Percentiles rank a stretch among this genome's conserved stretches.
Conservation (phyloP, 306 rosid genomes). For the Cicer judaicum region DNA sequence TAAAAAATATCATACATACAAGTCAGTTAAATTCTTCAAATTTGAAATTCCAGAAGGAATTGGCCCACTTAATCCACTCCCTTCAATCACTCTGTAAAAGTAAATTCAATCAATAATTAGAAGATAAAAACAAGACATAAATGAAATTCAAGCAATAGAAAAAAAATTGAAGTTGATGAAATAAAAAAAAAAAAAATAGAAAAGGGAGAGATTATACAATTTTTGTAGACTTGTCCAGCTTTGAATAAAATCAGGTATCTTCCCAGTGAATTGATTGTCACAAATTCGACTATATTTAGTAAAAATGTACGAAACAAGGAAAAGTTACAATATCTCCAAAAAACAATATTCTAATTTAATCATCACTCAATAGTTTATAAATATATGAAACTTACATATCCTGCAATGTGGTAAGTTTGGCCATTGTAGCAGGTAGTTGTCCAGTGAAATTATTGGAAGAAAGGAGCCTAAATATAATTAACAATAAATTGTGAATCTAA, state of each 20-base stretch:
- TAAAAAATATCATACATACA: constrained; percentile 54
- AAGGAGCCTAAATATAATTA: constrained; percentile 46
- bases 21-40: constrained; percentile 44
- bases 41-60: constrained; percentile 50
- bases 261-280: constrained; percentile 60
- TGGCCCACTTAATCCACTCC: constrained; percentile 68
- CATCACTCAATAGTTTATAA: background rate
- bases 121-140: background rate
- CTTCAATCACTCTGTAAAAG: constrained; percentile 56
- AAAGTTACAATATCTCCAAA: background rate
- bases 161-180: background rate
- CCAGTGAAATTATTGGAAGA: constrained; percentile 65
- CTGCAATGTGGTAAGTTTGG: constrained; percentile 48
- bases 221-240: constrained; percentile 58
- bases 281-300: constrained; percentile 54
- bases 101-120: background rate
- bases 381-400: constrained; percentile 58
- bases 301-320: background rate
- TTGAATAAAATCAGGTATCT: constrained; percentile 62
- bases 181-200: background rate
- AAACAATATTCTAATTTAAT: background rate
- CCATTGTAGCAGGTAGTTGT: constrained; percentile 52
- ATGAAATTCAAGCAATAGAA: background rate
- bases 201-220: constrained; percentile 43
- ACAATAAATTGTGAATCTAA: background rate